Conservation (phyloP, 2,329 filamentous ascomycete species). For the Alternaria longipes region DNA sequence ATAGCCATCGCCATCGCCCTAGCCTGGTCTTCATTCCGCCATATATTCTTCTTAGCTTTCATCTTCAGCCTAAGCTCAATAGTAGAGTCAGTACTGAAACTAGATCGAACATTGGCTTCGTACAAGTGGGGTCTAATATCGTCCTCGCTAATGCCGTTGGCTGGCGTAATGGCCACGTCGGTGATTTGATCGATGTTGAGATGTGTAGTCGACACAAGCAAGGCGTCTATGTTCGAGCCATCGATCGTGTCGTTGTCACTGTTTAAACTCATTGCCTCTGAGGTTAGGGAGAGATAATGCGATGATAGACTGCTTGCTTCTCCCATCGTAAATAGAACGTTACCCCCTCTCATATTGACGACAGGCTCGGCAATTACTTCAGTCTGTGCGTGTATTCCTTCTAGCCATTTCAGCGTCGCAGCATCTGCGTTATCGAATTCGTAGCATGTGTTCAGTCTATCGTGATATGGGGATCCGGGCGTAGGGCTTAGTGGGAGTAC, state of each 20-base stretch:
- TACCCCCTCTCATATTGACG: not conserved
- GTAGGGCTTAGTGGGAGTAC: not conserved
- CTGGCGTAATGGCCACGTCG: not conserved
- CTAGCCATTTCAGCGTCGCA: not conserved
- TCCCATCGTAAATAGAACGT: too few species aligned
- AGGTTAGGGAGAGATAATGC: not conserved
- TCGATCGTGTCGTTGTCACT: not conserved
- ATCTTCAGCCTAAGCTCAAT: not conserved
- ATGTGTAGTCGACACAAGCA: not conserved
- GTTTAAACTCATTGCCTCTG: not conserved
- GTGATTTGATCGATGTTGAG: not conserved
- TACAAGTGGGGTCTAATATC: not conserved
- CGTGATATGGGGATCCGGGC: not conserved
- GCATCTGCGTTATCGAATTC: not conserved
- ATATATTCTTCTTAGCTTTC: not conserved
- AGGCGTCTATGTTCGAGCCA: not conserved
- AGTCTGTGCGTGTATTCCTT: not conserved
- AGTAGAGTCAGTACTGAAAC: slow-evolving; percentile 5
- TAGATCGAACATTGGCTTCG: not conserved
- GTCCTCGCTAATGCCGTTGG: not conserved
- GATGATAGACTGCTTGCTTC: not conserved
- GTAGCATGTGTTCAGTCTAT: not conserved
- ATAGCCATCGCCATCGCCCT: slow-evolving; percentile 9
- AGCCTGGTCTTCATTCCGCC: slow-evolving; percentile 7
- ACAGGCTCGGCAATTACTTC: not conserved